Conservation (phyloP, 768 basidiomycete genomes). For the Mycena galopus region DNA sequence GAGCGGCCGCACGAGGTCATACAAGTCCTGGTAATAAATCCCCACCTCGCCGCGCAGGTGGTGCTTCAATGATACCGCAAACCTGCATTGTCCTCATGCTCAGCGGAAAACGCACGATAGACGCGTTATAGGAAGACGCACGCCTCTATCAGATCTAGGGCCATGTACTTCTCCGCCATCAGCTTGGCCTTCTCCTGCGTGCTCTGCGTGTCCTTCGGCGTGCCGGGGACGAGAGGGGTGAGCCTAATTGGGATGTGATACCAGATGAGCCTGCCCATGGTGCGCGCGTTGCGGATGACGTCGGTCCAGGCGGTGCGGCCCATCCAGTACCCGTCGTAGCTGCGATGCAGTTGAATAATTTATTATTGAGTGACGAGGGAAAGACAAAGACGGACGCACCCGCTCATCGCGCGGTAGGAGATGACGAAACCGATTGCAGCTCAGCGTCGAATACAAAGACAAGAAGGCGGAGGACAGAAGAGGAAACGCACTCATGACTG, state of each 20-base stretch:
- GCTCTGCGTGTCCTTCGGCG: no score
- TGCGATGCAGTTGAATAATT: no score
- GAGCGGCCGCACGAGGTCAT: slow-evolving; percentile 66
- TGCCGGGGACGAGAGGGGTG: slow-evolving; percentile 42
- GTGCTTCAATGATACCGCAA: no score
- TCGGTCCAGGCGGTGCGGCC: slow-evolving; percentile 70
- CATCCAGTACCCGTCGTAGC: slow-evolving; percentile 75
- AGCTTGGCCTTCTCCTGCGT: no score
- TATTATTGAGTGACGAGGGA: no score
- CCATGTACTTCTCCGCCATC: no score
- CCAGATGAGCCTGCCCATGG: slow-evolving; percentile 69
- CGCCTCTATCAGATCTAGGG: slow-evolving; percentile 72
- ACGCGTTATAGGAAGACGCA: slow-evolving; percentile 48
- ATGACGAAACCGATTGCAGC: slow-evolving; percentile 74
- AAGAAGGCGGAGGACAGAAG: no score
- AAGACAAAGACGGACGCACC: no score
- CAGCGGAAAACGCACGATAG: not conserved
- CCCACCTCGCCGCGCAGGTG: no score
- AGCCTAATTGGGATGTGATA: slow-evolving; percentile 69
- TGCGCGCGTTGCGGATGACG: no score
- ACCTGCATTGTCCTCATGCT: no score
- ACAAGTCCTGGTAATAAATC: no score
- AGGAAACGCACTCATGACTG: slow-evolving; percentile 67
- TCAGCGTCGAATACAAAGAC: slow-evolving; percentile 28
- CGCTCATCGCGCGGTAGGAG: slow-evolving; percentile 71